Base-by-base conservation (phyloP, 176 grass and related monocot species). In the Juncus inflexus region DNA sequence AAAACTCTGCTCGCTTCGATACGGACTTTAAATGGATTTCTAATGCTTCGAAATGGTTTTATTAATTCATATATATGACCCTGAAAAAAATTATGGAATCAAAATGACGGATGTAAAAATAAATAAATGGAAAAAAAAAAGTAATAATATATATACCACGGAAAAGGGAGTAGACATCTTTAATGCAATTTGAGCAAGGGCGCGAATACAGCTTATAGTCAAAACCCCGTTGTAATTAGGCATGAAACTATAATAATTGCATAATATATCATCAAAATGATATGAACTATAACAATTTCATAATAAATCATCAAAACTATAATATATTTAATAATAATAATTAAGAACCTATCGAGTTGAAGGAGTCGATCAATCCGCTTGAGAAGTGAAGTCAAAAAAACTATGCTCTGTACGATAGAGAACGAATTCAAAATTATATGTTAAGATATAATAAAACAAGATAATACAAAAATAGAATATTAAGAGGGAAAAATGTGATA, bases 1-100 rank as follows among this genome's bases (percentile, higher is more conserved):
- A 99, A 83, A 69, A 91, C 80, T 79, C 78, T 89, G 77, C 74
- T 92, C 62, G 94, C 94, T 82, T 99, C 94, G 60, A 99, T 84
- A 65, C 78, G 80, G 70, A 99, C 85, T 83, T 99, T 91, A 84
- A 84, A 99, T 67, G 78, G 70, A 64, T 84, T 91, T 51, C 83
- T 78, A 35, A 66, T 74, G 58, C 74, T 84, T 16, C 94, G 85
- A 68, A 84, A 99, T 73, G 94, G 88, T 47, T 64, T 53, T 58
- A 99, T 99, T 54, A 99, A 62, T 69, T 89, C 85, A 86, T 83
- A 77, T 74, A 89, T 79, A 53, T 60, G 83, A 75, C 86, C 88
- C 94, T 99, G 80, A 50, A 28, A 8, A 55, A 68, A 52, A 54
- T 50, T 37, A 66, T 66, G 19, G 9, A 66, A 5, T 39, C 28